Evolutionary conservation across 2,329 filamentous ascomycete species (phyloP).

Genomic region (Mycosphaerella arachidis): DNA sequence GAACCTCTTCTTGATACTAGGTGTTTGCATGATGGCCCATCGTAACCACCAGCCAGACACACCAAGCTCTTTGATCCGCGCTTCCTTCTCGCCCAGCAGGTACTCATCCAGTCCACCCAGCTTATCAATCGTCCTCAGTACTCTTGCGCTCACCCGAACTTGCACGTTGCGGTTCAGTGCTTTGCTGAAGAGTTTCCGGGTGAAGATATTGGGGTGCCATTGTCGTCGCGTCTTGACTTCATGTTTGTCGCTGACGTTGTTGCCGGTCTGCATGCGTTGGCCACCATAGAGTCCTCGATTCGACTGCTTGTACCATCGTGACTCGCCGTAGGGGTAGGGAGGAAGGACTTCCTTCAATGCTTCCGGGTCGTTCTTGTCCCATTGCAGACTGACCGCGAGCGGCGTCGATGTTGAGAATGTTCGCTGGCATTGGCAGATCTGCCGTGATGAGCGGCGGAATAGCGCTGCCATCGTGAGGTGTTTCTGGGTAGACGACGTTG

Average conservation of each 20-base stretch:
- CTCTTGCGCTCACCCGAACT: slow-evolving; percentile 64
- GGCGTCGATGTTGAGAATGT: slow-evolving; percentile 30
- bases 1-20: slow-evolving; percentile 61
- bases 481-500: background rate
- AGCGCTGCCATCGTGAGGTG: slow-evolving; percentile 23
- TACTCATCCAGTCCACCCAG: slow-evolving; percentile 89
- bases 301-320: slow-evolving; percentile 71
- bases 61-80: slow-evolving; percentile 78
- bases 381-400: slow-evolving; percentile 25
- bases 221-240: slow-evolving; percentile 65
- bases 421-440: slow-evolving; percentile 21
- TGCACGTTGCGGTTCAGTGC: slow-evolving; percentile 60
- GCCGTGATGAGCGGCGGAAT: slow-evolving; percentile 19
- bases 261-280: slow-evolving; percentile 70
- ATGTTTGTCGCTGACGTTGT: slow-evolving; percentile 65
- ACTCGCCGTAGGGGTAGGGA: slow-evolving; percentile 67
- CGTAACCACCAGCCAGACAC: slow-evolving; percentile 85
- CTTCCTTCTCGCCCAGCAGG: slow-evolving; percentile 72
- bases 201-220: slow-evolving; percentile 70
- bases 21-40: slow-evolving; percentile 83
- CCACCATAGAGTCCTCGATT: slow-evolving; percentile 55
- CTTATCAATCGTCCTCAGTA: slow-evolving; percentile 66
- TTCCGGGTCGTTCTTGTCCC: slow-evolving; percentile 30
- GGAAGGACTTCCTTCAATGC: slow-evolving; percentile 35
- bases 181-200: slow-evolving; percentile 63